Evolutionary conservation across 2,329 filamentous ascomycete species (phyloP).

Genomic region (Colletotrichum agaves): DNA sequence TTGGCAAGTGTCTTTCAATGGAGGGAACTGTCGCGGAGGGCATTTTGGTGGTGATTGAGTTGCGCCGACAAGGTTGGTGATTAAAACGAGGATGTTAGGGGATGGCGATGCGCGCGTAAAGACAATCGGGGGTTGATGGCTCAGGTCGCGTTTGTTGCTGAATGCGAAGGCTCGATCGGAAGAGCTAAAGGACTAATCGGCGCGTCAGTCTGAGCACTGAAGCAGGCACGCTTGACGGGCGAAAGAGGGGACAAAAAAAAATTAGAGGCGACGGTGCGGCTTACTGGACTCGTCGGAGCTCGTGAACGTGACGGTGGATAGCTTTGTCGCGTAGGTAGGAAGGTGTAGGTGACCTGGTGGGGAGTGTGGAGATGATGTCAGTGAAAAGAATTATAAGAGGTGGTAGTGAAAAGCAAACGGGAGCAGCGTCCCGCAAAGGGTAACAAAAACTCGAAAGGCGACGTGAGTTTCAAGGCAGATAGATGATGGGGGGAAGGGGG

Average conservation of each 20-base stretch:
- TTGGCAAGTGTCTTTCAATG: slow-evolving; percentile 62
- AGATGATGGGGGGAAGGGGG: neutral
- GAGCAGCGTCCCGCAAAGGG: slow-evolving; percentile 20
- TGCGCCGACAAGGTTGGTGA: slow-evolving; percentile 20
- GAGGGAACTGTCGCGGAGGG: slow-evolving; percentile 50
- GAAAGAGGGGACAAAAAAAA: neutral
- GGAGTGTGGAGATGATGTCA: slow-evolving; percentile 11
- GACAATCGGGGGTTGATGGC: slow-evolving; percentile 1
- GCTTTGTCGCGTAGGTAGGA: slow-evolving; percentile 22
- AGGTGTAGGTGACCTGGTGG: neutral
- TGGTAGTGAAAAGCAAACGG: slow-evolving; percentile 20
- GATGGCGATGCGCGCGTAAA: slow-evolving; percentile 14
- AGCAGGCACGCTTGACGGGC: neutral
- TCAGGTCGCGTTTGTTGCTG: slow-evolving; percentile 7
- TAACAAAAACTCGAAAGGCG: slow-evolving; percentile 17
- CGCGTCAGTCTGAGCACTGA: slow-evolving; percentile 28
- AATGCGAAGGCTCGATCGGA: slow-evolving; percentile 1
- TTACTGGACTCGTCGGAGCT: slow-evolving; percentile 27
- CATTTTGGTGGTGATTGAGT: slow-evolving; percentile 21
- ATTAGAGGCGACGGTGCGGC: slow-evolving; percentile 13
- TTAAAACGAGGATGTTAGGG: slow-evolving; percentile 17
- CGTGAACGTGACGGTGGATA: slow-evolving; percentile 26
- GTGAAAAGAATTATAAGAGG: slow-evolving; percentile 28
- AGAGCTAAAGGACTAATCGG: slow-evolving; percentile 17
- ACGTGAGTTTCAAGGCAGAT: slow-evolving; percentile 20